Conservation (phyloP, 2,329 filamentous ascomycete species). For the Ceratocystis ficicola region DNA sequence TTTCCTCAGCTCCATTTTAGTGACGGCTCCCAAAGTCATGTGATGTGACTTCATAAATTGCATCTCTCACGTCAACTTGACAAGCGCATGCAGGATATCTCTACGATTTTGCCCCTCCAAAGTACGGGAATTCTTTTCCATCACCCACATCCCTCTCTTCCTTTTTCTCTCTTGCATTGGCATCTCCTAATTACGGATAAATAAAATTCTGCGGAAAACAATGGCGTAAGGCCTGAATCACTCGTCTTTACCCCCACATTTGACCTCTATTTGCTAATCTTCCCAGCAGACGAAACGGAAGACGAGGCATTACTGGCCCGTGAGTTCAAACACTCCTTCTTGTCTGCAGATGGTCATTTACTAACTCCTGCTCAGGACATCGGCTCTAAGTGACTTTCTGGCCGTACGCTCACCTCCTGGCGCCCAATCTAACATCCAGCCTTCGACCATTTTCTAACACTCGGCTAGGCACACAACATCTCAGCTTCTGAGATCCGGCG, state of each 20-base stretch:
- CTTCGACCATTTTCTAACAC: background rate
- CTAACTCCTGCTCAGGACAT: slow-evolving; percentile 31
- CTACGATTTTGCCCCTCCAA: too few species aligned
- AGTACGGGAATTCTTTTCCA: too few species aligned
- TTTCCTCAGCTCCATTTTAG: too few species aligned
- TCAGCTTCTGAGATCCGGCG: slow-evolving; percentile 45
- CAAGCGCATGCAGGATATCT: too few species aligned
- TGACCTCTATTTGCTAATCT: background rate
- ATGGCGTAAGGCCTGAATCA: background rate
- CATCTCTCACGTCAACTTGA: too few species aligned
- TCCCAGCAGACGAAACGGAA: background rate
- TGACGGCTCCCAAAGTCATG: too few species aligned
- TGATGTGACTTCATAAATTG: too few species aligned
- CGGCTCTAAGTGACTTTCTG: slow-evolving; percentile 43
- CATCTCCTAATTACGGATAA: too few species aligned
- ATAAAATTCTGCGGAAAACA: background rate
- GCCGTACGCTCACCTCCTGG: slow-evolving; percentile 30
- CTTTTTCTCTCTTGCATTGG: too few species aligned
- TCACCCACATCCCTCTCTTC: too few species aligned
- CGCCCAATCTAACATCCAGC: too few species aligned
- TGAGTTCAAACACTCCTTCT: slow-evolving; percentile 38
- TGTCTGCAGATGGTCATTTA: slow-evolving; percentile 31
- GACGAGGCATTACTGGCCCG: slow-evolving; percentile 20
- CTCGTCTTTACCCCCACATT: background rate
- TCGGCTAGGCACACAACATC: slow-evolving; percentile 54